Evolutionary conservation across 768 basidiomycete genomes (phyloP), one percentile per base, ranked within the genome.

Genomic region (Kwoniella sp.): DNA sequence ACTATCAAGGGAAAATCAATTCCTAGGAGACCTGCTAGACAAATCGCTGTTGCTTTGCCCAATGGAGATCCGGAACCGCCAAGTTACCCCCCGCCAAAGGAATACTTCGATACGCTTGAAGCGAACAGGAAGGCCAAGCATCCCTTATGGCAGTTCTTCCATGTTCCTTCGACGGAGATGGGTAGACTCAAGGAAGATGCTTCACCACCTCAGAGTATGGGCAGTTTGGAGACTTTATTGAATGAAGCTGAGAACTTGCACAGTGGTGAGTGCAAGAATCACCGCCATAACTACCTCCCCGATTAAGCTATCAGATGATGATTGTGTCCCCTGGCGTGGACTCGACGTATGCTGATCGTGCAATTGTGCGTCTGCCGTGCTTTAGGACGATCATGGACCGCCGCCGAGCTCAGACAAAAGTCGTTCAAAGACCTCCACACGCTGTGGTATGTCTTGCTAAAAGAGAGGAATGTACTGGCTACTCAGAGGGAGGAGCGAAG

Each of bases 371-470:
- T 49, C 54, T 27, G n/a, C 2, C 17, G 17, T 19, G 40, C 4
- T 27, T 36, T 73, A 94, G 95, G 93, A 44, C 86, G 95, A 56
- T 83, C 90, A 25, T 98, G 94, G 94, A 84, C 82, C 57, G 88
- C 92, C 7, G 83, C 86, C 10, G 96, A 98, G 74, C 84, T 99
- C 50, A 85, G 96, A 37, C 83, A 88, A 57, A 97, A 97, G 81
- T 90, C 87, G 67, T 98, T 98, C 83, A 85, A 86, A 64, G 94
- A 98, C 76, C 82, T 99, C 66, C 96, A 99, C 79, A 90, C 88
- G 9, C 83, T 99, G 37, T 99, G 96, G 95, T 97, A 95, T 78
- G 84, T 97, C 52, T 82, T 92, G 25, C 73, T 92, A 50, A 84
- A 91, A 68, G 96, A 99, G 80, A 85, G 90, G 2, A 99, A 98